Evolutionary conservation across 768 basidiomycete genomes (phyloP), one percentile per base, ranked within the genome.

Genomic region (Suillus weaverae): DNA sequence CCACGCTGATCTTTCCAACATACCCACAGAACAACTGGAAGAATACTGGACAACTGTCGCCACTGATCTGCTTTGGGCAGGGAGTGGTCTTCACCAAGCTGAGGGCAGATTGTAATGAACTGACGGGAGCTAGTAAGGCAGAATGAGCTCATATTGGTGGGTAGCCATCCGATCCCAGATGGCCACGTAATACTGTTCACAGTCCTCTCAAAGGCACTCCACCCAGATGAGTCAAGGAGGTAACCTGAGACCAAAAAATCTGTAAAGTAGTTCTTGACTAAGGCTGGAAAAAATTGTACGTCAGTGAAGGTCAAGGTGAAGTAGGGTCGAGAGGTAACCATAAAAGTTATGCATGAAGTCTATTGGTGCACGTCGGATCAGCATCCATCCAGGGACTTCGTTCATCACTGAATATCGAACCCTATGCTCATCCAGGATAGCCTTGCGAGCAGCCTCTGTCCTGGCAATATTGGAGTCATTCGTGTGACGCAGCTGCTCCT

Each of bases 331-430:
- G 44, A 46, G 44, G n/a, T 22, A 51, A 66, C 75, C 73, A 33
- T 74, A 67, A 64, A 72, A 76, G 4, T 70, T 70, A 60, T 76
- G 77, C 75, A 77, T 76, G 63, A 77, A 75, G 62, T 78, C 75
- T 2, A 77, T 67, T 1, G 68, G 66, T 0, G 71, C 71, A 60
- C 71, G 61, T 13, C 44, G 57, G 4, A 65, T 60, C 6, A 76
- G 77, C 4, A 64, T 63, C 77, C 77, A 78, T 20, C 70, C 68
- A 7, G 74, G 66, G 53, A 77, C 64, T 8, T 62, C 10, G 50
- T 78, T 72, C 20, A 78, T 61, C 7, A 65, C 60, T 13, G 70
- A 67, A 64, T 65, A 75, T 13, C 69, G 64, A 71, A 63, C 32
- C 75, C 73, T n/a, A 51, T 68, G 51, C 50, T 71, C 66, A 20